These are phyloP conservation scores for Argentina anserina DNA, from an alignment of 306 rosid species.

Conservation along the genomic window DNA sequence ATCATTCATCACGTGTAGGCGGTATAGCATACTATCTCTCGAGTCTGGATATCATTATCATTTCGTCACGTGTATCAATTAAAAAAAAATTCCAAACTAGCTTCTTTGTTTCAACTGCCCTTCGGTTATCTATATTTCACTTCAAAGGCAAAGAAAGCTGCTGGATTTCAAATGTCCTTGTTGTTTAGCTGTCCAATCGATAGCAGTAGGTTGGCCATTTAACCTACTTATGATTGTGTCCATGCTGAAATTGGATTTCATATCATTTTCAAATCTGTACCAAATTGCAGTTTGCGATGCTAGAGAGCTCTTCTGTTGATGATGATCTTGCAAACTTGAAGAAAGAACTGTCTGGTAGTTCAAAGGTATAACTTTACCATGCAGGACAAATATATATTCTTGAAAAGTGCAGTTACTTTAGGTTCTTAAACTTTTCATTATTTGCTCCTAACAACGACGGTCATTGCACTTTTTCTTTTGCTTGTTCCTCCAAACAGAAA, in stretches of 20 bases:
- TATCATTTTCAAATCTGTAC: not conserved
- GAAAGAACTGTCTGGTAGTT: constrained; percentile 58
- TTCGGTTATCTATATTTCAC: not conserved
- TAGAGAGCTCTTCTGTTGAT: constrained; percentile 82
- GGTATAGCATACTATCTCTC: not conserved
- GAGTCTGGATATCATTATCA: not conserved
- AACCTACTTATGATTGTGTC: not conserved
- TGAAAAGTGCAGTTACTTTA: not conserved
- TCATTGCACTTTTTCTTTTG: not conserved
- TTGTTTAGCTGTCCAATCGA: not conserved
- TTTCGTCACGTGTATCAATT: not conserved
- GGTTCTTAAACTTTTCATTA: not conserved
- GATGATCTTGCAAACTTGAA: constrained; percentile 46
- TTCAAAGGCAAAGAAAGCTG: not conserved
- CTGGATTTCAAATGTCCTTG: not conserved
- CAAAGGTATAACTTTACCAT: constrained; percentile 45
- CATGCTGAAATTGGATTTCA: not conserved
- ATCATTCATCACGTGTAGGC: not conserved
- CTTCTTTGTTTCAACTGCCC: not conserved
- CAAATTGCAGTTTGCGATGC: constrained; percentile 76
- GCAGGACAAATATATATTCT: not conserved
- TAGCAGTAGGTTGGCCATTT: not conserved
- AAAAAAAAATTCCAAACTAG: not conserved
- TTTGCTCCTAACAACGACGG: not conserved
- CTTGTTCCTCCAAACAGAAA: constrained; percentile 46